These are phyloP conservation scores for Penicillium ochrochloron DNA, from an alignment of 495 filamentous ascomycete species.

Conservation along the genomic window DNA sequence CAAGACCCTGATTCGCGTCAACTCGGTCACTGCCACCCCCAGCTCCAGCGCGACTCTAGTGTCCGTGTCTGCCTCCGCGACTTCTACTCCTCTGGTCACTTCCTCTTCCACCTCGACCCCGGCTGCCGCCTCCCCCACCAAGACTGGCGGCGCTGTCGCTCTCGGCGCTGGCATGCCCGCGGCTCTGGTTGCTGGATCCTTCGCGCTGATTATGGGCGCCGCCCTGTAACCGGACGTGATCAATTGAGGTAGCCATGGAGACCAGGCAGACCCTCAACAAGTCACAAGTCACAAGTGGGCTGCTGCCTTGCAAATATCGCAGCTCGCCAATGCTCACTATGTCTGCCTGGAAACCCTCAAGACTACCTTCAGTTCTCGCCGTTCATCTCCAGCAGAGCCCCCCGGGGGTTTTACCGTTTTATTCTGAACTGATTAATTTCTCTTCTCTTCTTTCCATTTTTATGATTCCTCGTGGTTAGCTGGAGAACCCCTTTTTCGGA, in stretches of 20 bases:
- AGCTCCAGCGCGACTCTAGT: constrained; percentile 28
- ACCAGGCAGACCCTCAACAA: not conserved
- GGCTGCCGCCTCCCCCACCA: constrained; percentile 30
- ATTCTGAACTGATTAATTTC: constrained; percentile 14
- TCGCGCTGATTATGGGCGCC: constrained; percentile 45
- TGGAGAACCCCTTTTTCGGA: constrained; percentile 29
- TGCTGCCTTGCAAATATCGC: not conserved
- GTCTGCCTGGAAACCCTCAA: not conserved
- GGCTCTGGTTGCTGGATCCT: constrained; percentile 43
- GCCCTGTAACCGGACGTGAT: constrained; percentile 32
- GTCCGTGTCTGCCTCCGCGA: constrained; percentile 24
- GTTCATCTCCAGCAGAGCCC: constrained; percentile 37
- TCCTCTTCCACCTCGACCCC: constrained; percentile 26
- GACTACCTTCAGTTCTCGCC: constrained; percentile 15
- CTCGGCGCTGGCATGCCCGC: constrained; percentile 38
- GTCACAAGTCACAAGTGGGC: not conserved
- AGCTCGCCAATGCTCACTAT: not conserved
- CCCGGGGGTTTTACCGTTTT: constrained; percentile 27
- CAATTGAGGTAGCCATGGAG: constrained; percentile 5
- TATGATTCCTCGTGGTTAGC: constrained; percentile 31
- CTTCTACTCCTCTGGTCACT: constrained; percentile 29
- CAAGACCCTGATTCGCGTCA: constrained; percentile 40
- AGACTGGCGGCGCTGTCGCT: constrained; percentile 28
- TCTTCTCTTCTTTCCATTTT: constrained; percentile 12
- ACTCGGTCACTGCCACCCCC: constrained; percentile 34